Percentiles rank a stretch among this genome's conserved stretches.
Conservation (phyloP, 2,329 filamentous ascomycete genomes). For the Plectosphaerella plurivora region DNA sequence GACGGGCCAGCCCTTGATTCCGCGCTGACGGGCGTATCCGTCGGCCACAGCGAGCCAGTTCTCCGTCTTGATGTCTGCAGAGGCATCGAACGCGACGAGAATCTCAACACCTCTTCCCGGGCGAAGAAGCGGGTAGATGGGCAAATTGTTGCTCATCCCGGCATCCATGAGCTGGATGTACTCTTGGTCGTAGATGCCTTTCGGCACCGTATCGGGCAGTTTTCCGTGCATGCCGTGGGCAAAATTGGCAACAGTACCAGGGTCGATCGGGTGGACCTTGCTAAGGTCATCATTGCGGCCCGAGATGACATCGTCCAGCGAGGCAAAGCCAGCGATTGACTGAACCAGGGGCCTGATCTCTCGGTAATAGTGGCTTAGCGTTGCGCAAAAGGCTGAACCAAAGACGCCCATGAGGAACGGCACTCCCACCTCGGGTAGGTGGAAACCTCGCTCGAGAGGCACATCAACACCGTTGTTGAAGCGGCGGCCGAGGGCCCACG, state of each 20-base stretch:
- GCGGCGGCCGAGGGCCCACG: conserved; percentile 82
- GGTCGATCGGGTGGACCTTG: conserved; percentile 93
- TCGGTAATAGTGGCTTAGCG: conserved; percentile 91
- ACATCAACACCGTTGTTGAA: conserved; percentile 71
- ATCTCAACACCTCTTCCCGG: conserved; percentile 87
- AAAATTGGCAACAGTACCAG: conserved; percentile 86
- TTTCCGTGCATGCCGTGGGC: conserved; percentile 73
- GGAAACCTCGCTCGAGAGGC: conserved; percentile 58
- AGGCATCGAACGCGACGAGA: conserved; percentile 89
- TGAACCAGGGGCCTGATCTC: conserved; percentile 82
- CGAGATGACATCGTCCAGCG: conserved; percentile 77
- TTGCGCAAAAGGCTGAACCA: conserved; percentile 94
- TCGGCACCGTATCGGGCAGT: conserved; percentile 72
- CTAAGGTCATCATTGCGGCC: conserved; percentile 78
- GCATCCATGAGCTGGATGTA: conserved; percentile 91
- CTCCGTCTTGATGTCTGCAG: conserved; percentile 85
- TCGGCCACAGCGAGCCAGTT: conserved; percentile 96
- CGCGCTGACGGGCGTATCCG: conserved; percentile 85
- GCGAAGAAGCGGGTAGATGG: conserved; percentile 88
- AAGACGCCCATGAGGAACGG: conserved; percentile 91
- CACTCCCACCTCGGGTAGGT: conserved; percentile 78
- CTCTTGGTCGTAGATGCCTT: conserved; percentile 64
- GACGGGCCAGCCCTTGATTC: conserved; percentile 90
- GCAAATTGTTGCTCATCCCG: conserved; percentile 97
- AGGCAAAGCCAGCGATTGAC: conserved; percentile 67